phyloP scores from a whole-genome alignment of 1,284 basidiomycete genomes.

The Lignosus rhinocerotis region DNA sequence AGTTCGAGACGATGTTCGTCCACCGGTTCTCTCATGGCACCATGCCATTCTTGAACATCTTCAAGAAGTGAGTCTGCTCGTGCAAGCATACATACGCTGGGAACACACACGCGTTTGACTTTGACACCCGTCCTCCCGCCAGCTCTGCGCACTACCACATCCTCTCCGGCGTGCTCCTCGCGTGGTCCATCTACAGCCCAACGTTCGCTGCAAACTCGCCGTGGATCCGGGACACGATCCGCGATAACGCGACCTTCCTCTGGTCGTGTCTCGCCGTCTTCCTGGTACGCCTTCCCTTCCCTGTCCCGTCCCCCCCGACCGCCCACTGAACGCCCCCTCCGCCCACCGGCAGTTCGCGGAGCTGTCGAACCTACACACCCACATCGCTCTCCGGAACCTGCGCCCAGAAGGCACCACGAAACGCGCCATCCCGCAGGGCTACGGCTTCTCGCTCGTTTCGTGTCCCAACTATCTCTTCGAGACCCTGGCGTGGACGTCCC shows the following conservation, averaged over 20 bases:
- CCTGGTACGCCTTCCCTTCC: constrained; percentile 56
- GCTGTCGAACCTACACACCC: constrained; percentile 85
- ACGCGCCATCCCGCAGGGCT: constrained; percentile 84
- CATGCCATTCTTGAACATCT: constrained; percentile 87
- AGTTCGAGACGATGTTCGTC: constrained; percentile 91
- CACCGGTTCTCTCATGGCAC: constrained; percentile 96
- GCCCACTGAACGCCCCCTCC: neutral
- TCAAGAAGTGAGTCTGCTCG: constrained; percentile 75
- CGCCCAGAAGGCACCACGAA: constrained; percentile 81
- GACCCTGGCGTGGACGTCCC: constrained; percentile 72
- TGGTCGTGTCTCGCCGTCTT: constrained; percentile 69
- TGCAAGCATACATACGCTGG: neutral
- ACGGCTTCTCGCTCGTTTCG: constrained; percentile 84
- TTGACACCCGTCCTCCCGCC: constrained; percentile 15
- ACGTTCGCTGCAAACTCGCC: constrained; percentile 60
- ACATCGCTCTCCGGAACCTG: constrained; percentile 81
- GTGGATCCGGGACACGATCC: constrained; percentile 67
- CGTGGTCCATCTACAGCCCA: constrained; percentile 80
- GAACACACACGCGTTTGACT: neutral
- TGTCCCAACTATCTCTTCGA: constrained; percentile 98
- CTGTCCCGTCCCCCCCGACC: neutral
- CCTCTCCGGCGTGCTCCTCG: constrained; percentile 78
- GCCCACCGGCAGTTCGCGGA: constrained; percentile 66
- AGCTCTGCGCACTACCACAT: constrained; percentile 91
- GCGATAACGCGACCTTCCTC: constrained; percentile 71